Conservation (phyloP, 1,139 yeast genomes). For the Candida tropicalis region DNA sequence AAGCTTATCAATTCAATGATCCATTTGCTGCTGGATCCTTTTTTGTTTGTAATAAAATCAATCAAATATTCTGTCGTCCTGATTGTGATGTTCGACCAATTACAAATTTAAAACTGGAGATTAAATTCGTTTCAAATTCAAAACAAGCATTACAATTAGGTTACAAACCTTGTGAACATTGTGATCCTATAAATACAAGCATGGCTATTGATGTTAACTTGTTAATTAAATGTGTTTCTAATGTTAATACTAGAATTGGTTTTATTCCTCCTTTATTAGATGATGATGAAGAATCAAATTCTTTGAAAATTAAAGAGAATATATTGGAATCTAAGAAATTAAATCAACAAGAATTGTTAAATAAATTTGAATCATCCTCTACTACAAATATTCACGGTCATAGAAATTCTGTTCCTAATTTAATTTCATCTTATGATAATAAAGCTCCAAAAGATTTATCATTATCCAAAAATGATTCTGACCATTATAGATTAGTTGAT, state of each 20-base stretch:
- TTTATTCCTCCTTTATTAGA: constrained; percentile 53
- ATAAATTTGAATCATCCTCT: constrained; percentile 20
- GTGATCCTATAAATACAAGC: constrained; percentile 42
- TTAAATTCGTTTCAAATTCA: constrained; percentile 43
- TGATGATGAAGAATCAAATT: constrained; percentile 48
- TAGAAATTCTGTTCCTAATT: constrained; percentile 3
- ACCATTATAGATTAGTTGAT: constrained; percentile 71
- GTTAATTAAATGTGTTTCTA: constrained; percentile 57
- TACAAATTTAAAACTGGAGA: constrained; percentile 45
- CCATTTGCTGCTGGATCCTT: constrained; percentile 66
- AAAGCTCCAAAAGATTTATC: constrained; percentile 30
- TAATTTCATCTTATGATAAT: constrained; percentile 23
- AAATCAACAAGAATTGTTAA: constrained; percentile 31
- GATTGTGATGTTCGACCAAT: constrained; percentile 61
- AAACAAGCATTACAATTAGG: constrained; percentile 50
- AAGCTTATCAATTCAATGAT: constrained; percentile 66
- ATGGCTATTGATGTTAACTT: constrained; percentile 55
- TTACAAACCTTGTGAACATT: constrained; percentile 52
- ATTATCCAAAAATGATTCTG: constrained; percentile 60
- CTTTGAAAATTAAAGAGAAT: constrained; percentile 41
- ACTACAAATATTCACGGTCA: constrained; percentile 12
- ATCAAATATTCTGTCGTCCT: constrained; percentile 59
- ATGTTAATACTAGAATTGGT: constrained; percentile 60
- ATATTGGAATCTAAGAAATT: constrained; percentile 34
- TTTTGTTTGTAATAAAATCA: constrained; percentile 49